These are phyloP conservation scores for Xylaria intraflava DNA, from an alignment of 495 filamentous ascomycete genomes.

Conservation along the genomic window DNA sequence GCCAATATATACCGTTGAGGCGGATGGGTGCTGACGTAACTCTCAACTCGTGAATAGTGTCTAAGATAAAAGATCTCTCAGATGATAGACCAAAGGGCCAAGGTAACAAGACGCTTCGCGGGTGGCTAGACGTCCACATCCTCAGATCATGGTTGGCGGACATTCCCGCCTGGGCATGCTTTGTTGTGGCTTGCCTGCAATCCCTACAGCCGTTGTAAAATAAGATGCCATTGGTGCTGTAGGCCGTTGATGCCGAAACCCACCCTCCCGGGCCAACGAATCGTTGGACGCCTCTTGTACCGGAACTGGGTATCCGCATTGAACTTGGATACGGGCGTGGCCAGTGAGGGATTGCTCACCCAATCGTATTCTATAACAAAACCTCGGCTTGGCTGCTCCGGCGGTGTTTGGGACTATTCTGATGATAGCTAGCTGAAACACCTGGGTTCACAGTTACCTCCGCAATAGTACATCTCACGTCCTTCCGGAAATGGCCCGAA, in stretches of 20 bases:
- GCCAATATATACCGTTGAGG: not conserved
- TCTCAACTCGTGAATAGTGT: constrained; percentile 1
- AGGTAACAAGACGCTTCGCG: constrained; percentile 8
- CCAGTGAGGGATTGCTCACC: too few relatives aligned
- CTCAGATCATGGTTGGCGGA: constrained; percentile 17
- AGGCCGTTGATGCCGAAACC: constrained; percentile 15
- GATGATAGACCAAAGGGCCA: constrained; percentile 14
- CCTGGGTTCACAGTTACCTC: too few relatives aligned
- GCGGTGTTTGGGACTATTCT: too few relatives aligned
- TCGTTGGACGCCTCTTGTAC: too few relatives aligned
- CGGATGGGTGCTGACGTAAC: not conserved
- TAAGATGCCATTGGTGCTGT: constrained; percentile 27
- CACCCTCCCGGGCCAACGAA: too few relatives aligned
- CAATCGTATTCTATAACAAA: too few relatives aligned
- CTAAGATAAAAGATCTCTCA: constrained; percentile 16
- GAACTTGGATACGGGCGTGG: too few relatives aligned
- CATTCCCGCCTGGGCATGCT: constrained; percentile 24
- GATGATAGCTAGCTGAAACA: too few relatives aligned
- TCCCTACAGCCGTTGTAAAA: constrained; percentile 13
- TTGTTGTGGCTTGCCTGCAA: constrained; percentile 19
- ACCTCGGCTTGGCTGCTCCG: too few relatives aligned
- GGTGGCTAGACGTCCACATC: constrained; percentile 20
- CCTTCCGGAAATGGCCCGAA: too few relatives aligned
- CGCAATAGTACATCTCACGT: too few relatives aligned
- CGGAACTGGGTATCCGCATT: too few relatives aligned